A percentile compares a stretch with the other conserved stretches of the same genome.
Conservation (phyloP, 83 land plant genomes). For the Larix sibirica region DNA sequence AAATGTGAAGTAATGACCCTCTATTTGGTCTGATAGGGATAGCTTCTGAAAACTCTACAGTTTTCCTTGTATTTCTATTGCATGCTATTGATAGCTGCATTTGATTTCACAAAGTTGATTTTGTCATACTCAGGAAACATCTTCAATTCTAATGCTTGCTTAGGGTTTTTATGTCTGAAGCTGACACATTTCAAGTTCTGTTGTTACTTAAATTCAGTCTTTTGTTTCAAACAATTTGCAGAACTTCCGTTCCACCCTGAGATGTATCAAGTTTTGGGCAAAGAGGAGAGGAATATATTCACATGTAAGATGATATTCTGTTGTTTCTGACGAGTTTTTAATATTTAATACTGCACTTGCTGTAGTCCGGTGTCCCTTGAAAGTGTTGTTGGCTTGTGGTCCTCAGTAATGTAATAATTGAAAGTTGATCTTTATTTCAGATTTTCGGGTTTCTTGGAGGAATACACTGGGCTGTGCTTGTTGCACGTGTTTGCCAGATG, state of each 20-base stretch:
- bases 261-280: conserved; percentile 58
- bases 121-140: not conserved
- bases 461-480: conserved; percentile 53
- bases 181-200: conserved; percentile 2
- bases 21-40: not conserved
- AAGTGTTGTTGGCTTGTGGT: not conserved
- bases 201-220: not conserved
- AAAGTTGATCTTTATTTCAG: conserved; percentile 21
- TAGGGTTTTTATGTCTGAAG: too few relatives aligned
- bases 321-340: not conserved
- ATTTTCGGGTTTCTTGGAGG: conserved; percentile 55
- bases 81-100: not conserved
- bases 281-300: conserved; percentile 57
- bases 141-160: not conserved
- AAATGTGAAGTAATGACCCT: not conserved
- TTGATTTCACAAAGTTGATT: not conserved
- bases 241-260: conserved; percentile 39
- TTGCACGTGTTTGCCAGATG: conserved; percentile 46
- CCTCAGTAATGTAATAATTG: not conserved
- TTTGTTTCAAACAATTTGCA: conserved; percentile 2
- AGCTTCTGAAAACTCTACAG: not conserved
- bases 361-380: not conserved
- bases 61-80: not conserved
- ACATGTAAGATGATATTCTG: conserved; percentile 29
- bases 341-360: not conserved